Conservation (phyloP, 208 protist species). For the Angomonas deanei region DNA sequence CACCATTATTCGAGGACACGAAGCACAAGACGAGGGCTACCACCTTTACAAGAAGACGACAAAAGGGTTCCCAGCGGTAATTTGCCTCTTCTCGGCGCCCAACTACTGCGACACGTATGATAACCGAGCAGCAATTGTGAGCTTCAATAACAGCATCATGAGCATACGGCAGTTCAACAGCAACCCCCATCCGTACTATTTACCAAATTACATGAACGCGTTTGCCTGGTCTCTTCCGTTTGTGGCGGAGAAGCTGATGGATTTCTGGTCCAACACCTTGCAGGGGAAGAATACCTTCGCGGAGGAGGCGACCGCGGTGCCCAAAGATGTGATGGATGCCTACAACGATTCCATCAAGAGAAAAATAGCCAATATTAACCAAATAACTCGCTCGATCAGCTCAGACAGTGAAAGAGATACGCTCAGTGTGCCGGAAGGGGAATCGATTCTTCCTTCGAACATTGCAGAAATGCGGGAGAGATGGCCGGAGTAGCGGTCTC, state of each 20-base stretch:
- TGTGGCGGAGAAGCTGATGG: slow-evolving; percentile 93
- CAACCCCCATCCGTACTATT: slow-evolving; percentile 95
- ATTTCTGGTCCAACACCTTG: slow-evolving; percentile 83
- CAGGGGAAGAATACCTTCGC: slow-evolving; percentile 58
- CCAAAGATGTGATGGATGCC: not conserved
- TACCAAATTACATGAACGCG: slow-evolving; percentile 98
- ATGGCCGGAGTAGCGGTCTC: not conserved
- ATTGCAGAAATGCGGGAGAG: not conserved
- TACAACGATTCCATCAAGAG: not conserved
- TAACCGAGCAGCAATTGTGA: slow-evolving; percentile 93
- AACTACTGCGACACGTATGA: slow-evolving; percentile 98
- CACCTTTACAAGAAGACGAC: slow-evolving; percentile 89
- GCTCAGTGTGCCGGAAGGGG: not conserved
- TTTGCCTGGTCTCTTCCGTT: slow-evolving; percentile 97
- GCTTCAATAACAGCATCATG: slow-evolving; percentile 93
- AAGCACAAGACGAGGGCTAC: slow-evolving; percentile 92
- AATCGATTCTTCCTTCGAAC: not conserved
- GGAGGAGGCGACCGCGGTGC: slow-evolving; percentile 17
- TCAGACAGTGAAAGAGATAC: not conserved
- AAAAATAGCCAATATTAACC: not conserved
- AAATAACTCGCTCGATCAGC: not conserved
- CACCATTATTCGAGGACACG: slow-evolving; percentile 95
- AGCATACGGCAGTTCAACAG: slow-evolving; percentile 97
- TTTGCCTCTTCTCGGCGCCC: slow-evolving; percentile 96
- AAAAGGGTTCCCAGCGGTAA: slow-evolving; percentile 93